phyloP scores from a whole-genome alignment of 352 stramenopile genomes.

The Elongisporangium anandrum region DNA sequence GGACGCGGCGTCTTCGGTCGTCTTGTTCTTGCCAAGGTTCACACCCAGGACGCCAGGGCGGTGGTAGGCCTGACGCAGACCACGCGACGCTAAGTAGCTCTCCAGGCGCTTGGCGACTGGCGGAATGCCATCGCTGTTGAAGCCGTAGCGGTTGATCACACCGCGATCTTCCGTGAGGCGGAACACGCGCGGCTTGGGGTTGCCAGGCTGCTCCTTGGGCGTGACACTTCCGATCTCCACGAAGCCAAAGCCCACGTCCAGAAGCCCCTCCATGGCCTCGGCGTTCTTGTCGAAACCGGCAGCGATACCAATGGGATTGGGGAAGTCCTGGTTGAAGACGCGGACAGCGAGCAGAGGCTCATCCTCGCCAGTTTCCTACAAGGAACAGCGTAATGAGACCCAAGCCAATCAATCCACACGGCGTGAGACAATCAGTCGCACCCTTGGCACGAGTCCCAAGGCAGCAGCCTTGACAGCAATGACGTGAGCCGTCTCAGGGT shows the following conservation, averaged over 20 bases:
- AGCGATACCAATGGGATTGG: constrained; percentile 93
- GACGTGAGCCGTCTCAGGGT: constrained; percentile 84
- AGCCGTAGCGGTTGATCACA: constrained; percentile 98
- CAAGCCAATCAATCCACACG: background rate
- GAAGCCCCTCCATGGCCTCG: constrained; percentile 89
- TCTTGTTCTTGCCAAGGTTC: constrained; percentile 99
- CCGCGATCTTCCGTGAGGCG: constrained; percentile 91
- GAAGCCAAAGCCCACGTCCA: constrained; percentile 94
- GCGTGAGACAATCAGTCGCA: constrained; percentile 6
- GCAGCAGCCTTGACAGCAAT: constrained; percentile 76
- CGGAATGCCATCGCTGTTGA: constrained; percentile 94
- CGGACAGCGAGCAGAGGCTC: constrained; percentile 48
- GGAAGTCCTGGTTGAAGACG: constrained; percentile 72
- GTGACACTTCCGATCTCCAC: constrained; percentile 96
- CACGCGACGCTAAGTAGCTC: constrained; percentile 41
- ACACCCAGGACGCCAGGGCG: constrained; percentile 89
- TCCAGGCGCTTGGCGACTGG: constrained; percentile 69
- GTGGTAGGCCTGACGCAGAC: constrained; percentile 25
- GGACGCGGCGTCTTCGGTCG: constrained; percentile 62
- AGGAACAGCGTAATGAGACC: background rate
- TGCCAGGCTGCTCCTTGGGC: constrained; percentile 88
- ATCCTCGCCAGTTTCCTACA: constrained; percentile 23
- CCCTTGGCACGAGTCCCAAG: constrained; percentile 69
- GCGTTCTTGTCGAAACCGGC: constrained; percentile 98
- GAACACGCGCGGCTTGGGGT: constrained; percentile 96